These are phyloP conservation scores for Talaromyces rugulosus DNA, from an alignment of 2,329 filamentous ascomycete species.

Conservation along the genomic window DNA sequence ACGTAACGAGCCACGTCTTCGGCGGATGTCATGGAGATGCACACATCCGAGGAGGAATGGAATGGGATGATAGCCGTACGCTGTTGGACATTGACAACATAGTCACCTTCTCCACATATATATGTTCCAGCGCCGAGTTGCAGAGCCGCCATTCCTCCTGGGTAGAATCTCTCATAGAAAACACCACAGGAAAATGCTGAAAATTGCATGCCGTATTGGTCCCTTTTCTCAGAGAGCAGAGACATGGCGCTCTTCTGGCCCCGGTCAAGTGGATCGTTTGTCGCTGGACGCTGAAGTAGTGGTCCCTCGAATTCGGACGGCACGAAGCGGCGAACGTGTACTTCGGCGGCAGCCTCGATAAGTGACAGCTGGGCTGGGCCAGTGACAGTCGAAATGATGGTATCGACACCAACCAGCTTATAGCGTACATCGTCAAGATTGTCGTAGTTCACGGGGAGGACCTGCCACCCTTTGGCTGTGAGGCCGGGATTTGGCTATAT, in stretches of 20 bases:
- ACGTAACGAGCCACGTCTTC: conserved; percentile 68
- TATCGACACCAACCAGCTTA: conserved; percentile 66
- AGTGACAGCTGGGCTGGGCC: conserved; percentile 64
- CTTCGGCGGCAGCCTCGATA: conserved; percentile 65
- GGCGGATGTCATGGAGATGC: conserved; percentile 64
- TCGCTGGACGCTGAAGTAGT: conserved; percentile 49
- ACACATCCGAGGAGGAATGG: conserved; percentile 48
- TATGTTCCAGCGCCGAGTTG: conserved; percentile 57
- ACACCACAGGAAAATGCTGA: conserved; percentile 71
- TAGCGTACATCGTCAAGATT: conserved; percentile 57
- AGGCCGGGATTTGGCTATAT: conserved; percentile 34
- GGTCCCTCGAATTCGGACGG: conserved; percentile 72
- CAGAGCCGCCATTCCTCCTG: conserved; percentile 58
- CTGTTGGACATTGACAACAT: conserved; percentile 59
- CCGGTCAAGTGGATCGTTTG: conserved; percentile 58
- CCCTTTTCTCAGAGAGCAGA: conserved; percentile 51
- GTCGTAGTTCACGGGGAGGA: conserved; percentile 65
- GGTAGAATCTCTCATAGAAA: conserved; percentile 71
- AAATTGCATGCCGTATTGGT: conserved; percentile 54
- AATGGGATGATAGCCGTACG: conserved; percentile 59
- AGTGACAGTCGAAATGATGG: conserved; percentile 70
- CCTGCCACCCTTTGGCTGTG: conserved; percentile 52
- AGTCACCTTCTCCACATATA: conserved; percentile 57
- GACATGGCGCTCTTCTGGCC: conserved; percentile 55
- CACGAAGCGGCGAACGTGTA: conserved; percentile 64